Conservation (phyloP, 805 yeast species). For the Candida hungchunana region DNA sequence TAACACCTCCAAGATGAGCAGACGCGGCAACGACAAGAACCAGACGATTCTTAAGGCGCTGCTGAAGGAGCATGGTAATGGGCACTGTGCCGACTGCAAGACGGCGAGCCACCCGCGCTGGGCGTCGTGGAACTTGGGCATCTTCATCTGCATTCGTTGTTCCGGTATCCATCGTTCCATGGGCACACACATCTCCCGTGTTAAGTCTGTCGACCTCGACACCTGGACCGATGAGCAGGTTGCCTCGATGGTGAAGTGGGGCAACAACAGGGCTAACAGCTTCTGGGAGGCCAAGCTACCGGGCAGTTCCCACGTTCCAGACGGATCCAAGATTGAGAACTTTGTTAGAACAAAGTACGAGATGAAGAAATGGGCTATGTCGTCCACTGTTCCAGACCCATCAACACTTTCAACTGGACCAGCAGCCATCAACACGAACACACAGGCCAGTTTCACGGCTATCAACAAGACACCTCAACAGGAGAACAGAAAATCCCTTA, state of each 20-base stretch:
- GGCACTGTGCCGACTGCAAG: constrained; percentile 88
- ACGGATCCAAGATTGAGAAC: constrained; percentile 78
- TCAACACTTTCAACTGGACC: constrained; percentile 4
- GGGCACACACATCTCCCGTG: constrained; percentile 94
- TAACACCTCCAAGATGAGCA: constrained; percentile 8
- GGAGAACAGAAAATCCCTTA: constrained; percentile 18
- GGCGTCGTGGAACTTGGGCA: constrained; percentile 96
- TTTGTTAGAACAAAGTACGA: constrained; percentile 93
- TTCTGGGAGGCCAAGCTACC: constrained; percentile 86
- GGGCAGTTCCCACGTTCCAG: constrained; percentile 61
- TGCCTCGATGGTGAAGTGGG: constrained; percentile 78
- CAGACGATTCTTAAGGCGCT: constrained; percentile 61
- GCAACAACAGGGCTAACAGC: constrained; percentile 70
- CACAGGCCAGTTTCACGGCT: constrained; percentile 6
- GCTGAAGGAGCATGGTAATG: constrained; percentile 73
- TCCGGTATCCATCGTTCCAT: constrained; percentile 93
- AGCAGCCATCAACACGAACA: constrained; percentile 7
- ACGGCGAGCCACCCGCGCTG: constrained; percentile 87
- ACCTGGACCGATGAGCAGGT: constrained; percentile 96
- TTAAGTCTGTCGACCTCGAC: constrained; percentile 90
- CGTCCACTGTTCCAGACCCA: constrained; percentile 59
- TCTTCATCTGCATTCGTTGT: constrained; percentile 89
- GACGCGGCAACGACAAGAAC: constrained; percentile 22
- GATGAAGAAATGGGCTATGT: constrained; percentile 75
- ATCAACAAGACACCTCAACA: constrained; percentile 9